phyloP scores from a whole-genome alignment of 768 basidiomycete genomes.

The Mycena maculata region DNA sequence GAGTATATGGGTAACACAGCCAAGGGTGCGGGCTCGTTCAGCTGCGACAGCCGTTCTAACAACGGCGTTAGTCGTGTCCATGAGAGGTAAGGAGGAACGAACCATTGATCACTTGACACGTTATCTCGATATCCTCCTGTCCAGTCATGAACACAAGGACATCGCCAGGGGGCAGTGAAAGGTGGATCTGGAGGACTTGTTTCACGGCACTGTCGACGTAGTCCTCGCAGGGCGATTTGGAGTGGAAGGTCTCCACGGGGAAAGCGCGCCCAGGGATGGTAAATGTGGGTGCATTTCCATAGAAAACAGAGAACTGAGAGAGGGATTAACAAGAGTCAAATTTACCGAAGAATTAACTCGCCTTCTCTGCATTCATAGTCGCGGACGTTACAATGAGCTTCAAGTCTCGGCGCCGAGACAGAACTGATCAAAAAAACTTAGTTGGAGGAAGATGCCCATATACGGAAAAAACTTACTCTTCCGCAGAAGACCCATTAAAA shows the following conservation, averaged over 20 bases:
- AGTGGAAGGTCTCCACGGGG: conserved; percentile 95
- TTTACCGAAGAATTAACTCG: conserved; percentile 42
- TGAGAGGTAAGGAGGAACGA: conserved; percentile 22
- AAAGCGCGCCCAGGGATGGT: conserved; percentile 95
- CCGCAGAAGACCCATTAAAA: conserved; percentile 93
- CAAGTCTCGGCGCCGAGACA: conserved; percentile 91
- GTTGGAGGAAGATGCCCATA: neutral
- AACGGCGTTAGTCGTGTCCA: conserved; percentile 12
- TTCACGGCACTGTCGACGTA: conserved; percentile 99
- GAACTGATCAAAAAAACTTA: conserved; percentile 57
- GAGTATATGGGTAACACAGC: conserved; percentile 98
- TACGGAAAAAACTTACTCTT: conserved; percentile 74
- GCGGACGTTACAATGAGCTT: conserved; percentile 98
- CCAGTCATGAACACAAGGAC: conserved; percentile 99
- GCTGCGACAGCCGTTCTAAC: conserved; percentile 87
- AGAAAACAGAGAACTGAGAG: conserved; percentile 91
- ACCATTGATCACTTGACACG: conserved; percentile 95
- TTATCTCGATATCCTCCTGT: conserved; percentile 98
- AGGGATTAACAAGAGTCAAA: neutral
- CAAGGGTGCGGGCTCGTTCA: conserved; percentile 90
- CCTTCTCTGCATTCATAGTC: conserved; percentile 99
- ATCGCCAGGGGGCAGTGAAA: conserved; percentile 93
- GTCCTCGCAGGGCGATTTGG: conserved; percentile 98
- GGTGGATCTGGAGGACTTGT: conserved; percentile 96
- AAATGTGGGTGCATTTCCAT: conserved; percentile 93